Percentiles rank a stretch among this genome's conserved stretches.
phyloP scores from a whole-genome alignment of 2,329 filamentous ascomycete species.

The Fusarium subglutinans region DNA sequence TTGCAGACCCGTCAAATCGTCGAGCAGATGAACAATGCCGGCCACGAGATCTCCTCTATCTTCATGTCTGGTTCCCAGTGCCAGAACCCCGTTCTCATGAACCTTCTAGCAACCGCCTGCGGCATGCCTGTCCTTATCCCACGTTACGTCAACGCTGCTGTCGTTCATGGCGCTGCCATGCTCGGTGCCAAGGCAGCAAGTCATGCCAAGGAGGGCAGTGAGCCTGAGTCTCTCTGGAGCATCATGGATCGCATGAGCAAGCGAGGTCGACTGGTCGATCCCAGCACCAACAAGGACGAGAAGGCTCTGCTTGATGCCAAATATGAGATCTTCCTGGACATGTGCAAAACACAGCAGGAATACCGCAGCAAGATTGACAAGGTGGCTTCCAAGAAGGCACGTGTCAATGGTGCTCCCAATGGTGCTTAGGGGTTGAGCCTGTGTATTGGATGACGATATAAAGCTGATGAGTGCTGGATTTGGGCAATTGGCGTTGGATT shows the following conservation, averaged over 20 bases:
- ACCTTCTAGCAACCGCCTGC: constrained; percentile 88
- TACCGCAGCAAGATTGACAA: constrained; percentile 84
- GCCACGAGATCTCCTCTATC: constrained; percentile 88
- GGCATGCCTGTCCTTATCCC: constrained; percentile 94
- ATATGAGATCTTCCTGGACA: constrained; percentile 95
- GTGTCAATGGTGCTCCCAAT: constrained; percentile 45
- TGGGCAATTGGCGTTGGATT: constrained; percentile 20
- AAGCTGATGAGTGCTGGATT: constrained; percentile 16
- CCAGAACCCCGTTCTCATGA: constrained; percentile 93
- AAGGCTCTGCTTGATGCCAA: constrained; percentile 86
- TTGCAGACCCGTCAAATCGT: constrained; percentile 97
- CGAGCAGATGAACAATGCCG: constrained; percentile 89
- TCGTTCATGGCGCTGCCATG: constrained; percentile 98
- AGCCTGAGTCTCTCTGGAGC: constrained; percentile 88
- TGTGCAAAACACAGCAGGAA: constrained; percentile 84
- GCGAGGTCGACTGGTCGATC: constrained; percentile 83
- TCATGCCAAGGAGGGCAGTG: constrained; percentile 71
- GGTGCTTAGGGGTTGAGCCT: constrained; percentile 34
- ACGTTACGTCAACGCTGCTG: constrained; percentile 91
- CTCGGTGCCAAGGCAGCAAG: constrained; percentile 96
- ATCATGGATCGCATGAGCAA: constrained; percentile 99
- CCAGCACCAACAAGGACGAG: constrained; percentile 75
- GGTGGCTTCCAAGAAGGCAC: constrained; percentile 53
- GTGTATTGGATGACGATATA: not conserved
- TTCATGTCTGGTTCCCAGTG: constrained; percentile 99